Conservation (phyloP, 208 protist genomes). For the Naegleria lovaniensis region DNA sequence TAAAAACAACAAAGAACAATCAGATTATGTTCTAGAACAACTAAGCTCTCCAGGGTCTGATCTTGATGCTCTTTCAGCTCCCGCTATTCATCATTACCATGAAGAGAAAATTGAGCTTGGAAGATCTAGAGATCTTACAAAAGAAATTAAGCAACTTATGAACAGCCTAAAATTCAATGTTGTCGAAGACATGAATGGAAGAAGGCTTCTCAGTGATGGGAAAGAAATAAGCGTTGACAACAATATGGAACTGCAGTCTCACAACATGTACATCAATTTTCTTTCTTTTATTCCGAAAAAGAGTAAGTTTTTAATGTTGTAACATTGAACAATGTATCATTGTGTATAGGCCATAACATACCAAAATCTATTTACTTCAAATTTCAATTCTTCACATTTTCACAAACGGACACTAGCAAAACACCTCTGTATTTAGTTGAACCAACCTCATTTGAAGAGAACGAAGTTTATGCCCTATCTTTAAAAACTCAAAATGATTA, state of each 20-base stretch:
- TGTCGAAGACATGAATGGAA: neutral
- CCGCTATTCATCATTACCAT: neutral
- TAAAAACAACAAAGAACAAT: neutral
- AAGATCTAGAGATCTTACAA: neutral
- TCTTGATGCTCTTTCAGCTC: neutral
- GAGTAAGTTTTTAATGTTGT: neutral
- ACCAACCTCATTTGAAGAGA: neutral
- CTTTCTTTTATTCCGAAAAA: neutral
- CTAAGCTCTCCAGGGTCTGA: neutral
- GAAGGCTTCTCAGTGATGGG: neutral
- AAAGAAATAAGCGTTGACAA: neutral
- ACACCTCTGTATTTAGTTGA: neutral
- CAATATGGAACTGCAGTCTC: neutral
- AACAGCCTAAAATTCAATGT: neutral
- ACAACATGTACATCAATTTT: neutral
- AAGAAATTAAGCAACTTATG: neutral
- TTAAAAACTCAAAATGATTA: neutral
- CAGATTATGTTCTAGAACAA: neutral
- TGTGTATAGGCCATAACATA: neutral
- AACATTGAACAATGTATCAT: neutral
- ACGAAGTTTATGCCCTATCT: neutral
- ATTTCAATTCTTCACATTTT: neutral
- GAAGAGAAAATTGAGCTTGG: neutral
- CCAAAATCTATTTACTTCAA: neutral
- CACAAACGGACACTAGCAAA: neutral